Evolutionary conservation across 1,284 basidiomycete species (phyloP), one percentile per base, ranked within the genome.

Genomic region (Ceratobasidium papillatum): DNA sequence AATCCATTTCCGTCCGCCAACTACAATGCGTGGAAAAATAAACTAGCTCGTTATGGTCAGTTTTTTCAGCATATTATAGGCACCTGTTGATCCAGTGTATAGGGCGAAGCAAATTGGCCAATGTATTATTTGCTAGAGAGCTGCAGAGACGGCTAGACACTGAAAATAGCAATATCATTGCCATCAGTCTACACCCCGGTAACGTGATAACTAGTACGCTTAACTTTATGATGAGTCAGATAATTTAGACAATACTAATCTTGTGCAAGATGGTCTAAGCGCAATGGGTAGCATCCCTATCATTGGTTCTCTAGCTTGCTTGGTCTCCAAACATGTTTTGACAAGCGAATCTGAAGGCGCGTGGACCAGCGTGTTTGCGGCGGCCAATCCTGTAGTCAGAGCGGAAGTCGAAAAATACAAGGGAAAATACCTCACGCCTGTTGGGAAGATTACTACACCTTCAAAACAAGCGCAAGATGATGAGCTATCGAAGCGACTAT

Each of bases 291-390:
- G 7, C 3, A 30, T 65, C 11, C 63, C 63, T 25, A 38, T 65
- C 30, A 19, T 52, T 25, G 63, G 63, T 11, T 32, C 34, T 3
- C 2, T 51, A 36, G 47, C 32, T 14, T 8, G 47, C 32, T 7
- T 51, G 0, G 36, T 65, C 19, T 30, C 34, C 12, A 22, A 9
- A 1, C 25, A 27, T 25, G 22, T 52, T 7, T 65, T 79, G 32
- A 78, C 78, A 65, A 63, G 76, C 19, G 66, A 78, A 0, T 65
- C 77, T 19, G 78, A 79, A 2, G 81, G 81, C 22, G 81, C 81
- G 3, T 75, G 78, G 54, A 82, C 80, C 1, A 79, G 79, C 74
- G 76, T 81, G 1, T 82, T 80, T 72, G 80, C 80, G 1, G 79
- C 79, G 12, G 78, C 80, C n/a, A 80, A 79, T 32, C 76, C 77